Evolutionary conservation across 1,284 basidiomycete species (phyloP), one percentile per base, ranked within the genome.

Genomic region (Blastosporella zonata): DNA sequence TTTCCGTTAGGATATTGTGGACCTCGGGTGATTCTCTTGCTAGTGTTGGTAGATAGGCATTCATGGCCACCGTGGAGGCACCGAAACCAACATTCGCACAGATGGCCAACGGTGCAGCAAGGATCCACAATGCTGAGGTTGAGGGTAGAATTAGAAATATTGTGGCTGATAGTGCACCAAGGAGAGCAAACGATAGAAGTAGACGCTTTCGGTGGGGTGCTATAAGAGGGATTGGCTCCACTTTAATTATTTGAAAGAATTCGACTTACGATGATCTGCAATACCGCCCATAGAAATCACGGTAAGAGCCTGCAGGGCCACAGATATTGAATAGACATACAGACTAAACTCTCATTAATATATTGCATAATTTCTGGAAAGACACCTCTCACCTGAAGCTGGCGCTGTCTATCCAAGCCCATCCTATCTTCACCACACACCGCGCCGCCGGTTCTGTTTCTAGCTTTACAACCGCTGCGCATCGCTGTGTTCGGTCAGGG

Each of bases 211-310:
- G 81, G 59, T 84, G 82, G 3, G 79, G 76, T 0, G 87, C 92
- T 93, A 61, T n/a, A 28, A 27, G 27, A 27, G 17, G 35, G 36
- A 39, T 31, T 53, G 49, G 49, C 39, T 39, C 13, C 53, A 41
- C 25, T 27, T 28, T 33, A 37, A 40, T 21, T 8, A 31, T 37
- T 41, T n/a, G 4, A 34, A 42, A 42, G 15, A 40, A n/a, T 46
- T 23, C 6, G 13, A 73, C 87, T 49, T 61, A 93, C 92, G 81
- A 56, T 88, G 80, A 66, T 97, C 90, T 1, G 93, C 93, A 46
- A 93, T 83, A 10, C 82, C 82, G 13, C 92, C 90, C 75, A 94
- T 87, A 8, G 91, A 93, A 53, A 96, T 93, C 40, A 97, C 92
- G 0, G 87, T 89, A 13, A 96, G 62, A 0, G 93, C 93, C 63